A percentile compares a stretch with the other conserved stretches of the same genome.
Evolutionary conservation across 768 basidiomycete species (phyloP).

Genomic region (Boletellus emodensis): DNA sequence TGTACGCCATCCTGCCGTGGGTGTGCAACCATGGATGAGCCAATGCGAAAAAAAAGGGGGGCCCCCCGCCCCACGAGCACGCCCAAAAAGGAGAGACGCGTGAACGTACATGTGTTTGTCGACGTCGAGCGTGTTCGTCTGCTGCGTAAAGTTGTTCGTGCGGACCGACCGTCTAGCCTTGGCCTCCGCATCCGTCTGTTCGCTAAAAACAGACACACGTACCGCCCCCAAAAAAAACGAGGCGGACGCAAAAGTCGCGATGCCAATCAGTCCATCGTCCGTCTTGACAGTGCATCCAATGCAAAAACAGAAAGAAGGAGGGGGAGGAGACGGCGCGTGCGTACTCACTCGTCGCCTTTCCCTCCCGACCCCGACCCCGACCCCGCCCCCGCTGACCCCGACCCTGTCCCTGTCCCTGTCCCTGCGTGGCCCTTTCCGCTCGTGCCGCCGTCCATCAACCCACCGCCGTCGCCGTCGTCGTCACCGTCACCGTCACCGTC

Average conservation of each 20-base stretch:
- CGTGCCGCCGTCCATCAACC: constrained; percentile 50
- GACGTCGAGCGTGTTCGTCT: constrained; percentile 92
- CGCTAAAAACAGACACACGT: constrained; percentile 31
- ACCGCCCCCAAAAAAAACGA: too few species aligned
- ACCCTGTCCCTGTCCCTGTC: too few species aligned
- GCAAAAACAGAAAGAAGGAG: background rate
- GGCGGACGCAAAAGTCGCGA: too few species aligned
- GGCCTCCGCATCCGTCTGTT: constrained; percentile 63
- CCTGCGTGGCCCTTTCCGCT: background rate
- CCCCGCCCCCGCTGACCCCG: too few species aligned
- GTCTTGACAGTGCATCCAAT: too few species aligned
- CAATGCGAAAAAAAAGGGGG: too few species aligned
- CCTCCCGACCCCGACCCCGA: constrained; percentile 13
- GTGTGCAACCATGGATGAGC: too few species aligned
- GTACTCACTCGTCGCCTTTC: constrained; percentile 46
- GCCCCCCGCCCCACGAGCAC: too few species aligned
- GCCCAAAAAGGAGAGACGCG: too few species aligned
- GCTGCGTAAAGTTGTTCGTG: constrained; percentile 93
- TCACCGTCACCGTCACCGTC: constrained; percentile 36
- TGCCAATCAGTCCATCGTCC: background rate
- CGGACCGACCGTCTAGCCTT: constrained; percentile 72
- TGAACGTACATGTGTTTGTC: constrained; percentile 92
- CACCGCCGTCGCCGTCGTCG: constrained; percentile 43
- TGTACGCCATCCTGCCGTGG: constrained; percentile 85
- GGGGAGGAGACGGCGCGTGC: too few species aligned